These are phyloP conservation scores for Saccharomyces hybrid DNA, from an alignment of 1,139 yeast species.

Conservation along the genomic window DNA sequence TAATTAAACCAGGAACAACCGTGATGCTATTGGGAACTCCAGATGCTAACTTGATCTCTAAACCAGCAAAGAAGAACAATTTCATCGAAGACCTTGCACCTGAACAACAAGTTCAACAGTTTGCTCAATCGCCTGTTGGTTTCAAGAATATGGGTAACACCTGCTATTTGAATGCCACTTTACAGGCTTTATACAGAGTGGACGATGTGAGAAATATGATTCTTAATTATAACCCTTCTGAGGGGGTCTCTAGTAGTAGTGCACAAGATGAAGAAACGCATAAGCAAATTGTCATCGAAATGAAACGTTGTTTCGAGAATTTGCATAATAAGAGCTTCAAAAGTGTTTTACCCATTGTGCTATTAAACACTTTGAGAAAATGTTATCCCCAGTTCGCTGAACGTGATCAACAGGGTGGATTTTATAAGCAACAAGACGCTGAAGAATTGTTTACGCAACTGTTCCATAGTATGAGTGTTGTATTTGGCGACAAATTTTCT, in stretches of 20 bases:
- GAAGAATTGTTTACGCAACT: conserved; percentile 91
- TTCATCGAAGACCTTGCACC: conserved; percentile 64
- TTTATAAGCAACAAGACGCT: conserved; percentile 92
- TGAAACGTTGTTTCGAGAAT: conserved; percentile 34
- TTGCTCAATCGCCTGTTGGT: conserved; percentile 65
- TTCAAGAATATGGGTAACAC: conserved; percentile 86
- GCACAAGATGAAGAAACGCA: conserved; percentile 31
- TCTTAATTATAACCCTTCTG: conserved; percentile 16
- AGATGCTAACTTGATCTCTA: conserved; percentile 53
- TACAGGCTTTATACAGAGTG: conserved; percentile 69
- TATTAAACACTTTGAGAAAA: conserved; percentile 55
- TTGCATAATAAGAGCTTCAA: conserved; percentile 39
- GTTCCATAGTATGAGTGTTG: conserved; percentile 44
- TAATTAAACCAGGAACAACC: conserved; percentile 54
- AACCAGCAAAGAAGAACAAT: conserved; percentile 49
- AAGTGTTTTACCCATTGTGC: conserved; percentile 52
- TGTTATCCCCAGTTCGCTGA: conserved; percentile 87
- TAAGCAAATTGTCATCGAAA: conserved; percentile 33
- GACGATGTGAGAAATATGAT: conserved; percentile 30
- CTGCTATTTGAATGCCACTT: conserved; percentile 83
- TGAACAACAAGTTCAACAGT: conserved; percentile 31
- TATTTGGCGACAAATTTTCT: conserved; percentile 40
- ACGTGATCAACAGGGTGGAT: conserved; percentile 52
- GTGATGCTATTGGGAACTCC: conserved; percentile 93
- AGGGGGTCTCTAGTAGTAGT: conserved; percentile 7